These are phyloP conservation scores for Taiwanofungus camphoratus DNA, from an alignment of 1,284 basidiomycete species.

Conservation along the genomic window DNA sequence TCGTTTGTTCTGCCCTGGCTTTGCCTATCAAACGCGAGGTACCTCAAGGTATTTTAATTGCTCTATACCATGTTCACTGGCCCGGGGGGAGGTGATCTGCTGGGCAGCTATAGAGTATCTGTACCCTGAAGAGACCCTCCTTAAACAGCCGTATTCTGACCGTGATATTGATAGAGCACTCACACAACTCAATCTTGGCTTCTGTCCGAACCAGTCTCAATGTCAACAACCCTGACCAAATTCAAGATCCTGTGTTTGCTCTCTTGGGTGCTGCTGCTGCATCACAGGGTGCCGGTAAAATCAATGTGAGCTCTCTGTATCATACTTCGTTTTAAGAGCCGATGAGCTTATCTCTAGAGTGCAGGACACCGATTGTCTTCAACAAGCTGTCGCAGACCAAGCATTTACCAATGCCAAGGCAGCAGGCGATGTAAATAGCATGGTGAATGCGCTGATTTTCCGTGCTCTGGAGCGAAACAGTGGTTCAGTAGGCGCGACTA, in stretches of 20 bases:
- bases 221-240: conserved; percentile 55
- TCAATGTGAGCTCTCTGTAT: conserved; percentile 34
- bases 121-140: no score
- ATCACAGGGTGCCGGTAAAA: conserved; percentile 43
- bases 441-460: conserved; percentile 57
- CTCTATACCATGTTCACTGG: no score
- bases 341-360: conserved; percentile 5
- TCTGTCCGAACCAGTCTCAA: conserved; percentile 41
- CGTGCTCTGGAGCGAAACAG: conserved; percentile 67
- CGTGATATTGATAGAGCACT: conserved; percentile 53
- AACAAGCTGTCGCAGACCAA: conserved; percentile 59
- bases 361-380: conserved; percentile 58
- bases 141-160: no score
- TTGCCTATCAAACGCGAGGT: conserved; percentile 54
- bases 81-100: no score
- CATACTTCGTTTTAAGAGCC: not conserved
- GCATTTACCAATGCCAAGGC: conserved; percentile 71
- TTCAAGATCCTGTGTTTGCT: conserved; percentile 59
- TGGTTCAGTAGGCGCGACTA: conserved; percentile 45
- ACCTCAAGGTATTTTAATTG: conserved; percentile 45
- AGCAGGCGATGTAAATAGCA: conserved; percentile 48
- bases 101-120: no score
- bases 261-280: conserved; percentile 63
- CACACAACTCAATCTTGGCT: conserved; percentile 52
- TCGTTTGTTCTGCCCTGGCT: conserved; percentile 33